Evolutionary conservation across 1,284 basidiomycete genomes (phyloP).

Genomic region (Moniliella sp.): DNA sequence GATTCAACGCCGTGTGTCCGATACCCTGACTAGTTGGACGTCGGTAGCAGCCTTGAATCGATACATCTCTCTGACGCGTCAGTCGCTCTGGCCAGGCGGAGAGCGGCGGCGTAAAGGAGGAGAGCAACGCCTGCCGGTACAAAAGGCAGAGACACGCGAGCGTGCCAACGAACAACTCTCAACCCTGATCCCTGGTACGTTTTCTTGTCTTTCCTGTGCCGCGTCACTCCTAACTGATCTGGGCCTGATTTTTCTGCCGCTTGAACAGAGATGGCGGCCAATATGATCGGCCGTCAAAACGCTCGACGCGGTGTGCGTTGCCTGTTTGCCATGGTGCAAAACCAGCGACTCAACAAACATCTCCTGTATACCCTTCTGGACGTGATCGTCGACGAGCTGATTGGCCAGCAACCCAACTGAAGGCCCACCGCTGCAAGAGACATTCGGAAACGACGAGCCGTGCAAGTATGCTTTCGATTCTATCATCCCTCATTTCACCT

Average conservation of each 20-base stretch:
- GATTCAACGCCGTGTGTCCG: constrained; percentile 74
- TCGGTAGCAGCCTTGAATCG: constrained; percentile 38
- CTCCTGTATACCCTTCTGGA: constrained; percentile 14
- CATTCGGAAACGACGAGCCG: no score
- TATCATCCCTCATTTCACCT: no score
- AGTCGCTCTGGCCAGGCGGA: constrained; percentile 62
- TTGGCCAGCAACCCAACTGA: no score
- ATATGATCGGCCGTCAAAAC: constrained; percentile 83
- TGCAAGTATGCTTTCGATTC: no score
- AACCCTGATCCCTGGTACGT: constrained; percentile 62
- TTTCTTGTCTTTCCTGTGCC: neutral
- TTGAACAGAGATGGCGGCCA: constrained; percentile 73
- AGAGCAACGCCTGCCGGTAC: constrained; percentile 50
- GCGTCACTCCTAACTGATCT: no score
- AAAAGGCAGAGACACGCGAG: constrained; percentile 55
- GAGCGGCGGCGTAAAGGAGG: constrained; percentile 45
- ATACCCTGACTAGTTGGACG: constrained; percentile 43
- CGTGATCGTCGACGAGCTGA: constrained; percentile 9
- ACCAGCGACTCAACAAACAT: constrained; percentile 52
- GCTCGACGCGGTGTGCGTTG: constrained; percentile 69
- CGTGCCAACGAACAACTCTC: constrained; percentile 70
- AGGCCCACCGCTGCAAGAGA: no score
- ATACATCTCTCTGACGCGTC: constrained; percentile 44
- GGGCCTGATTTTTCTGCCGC: neutral
- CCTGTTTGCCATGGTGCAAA: constrained; percentile 76